Evolutionary conservation across 202 grass and related monocot species (phyloP), one percentile per base, ranked within the genome.

Genomic region (Zizania palustris): DNA sequence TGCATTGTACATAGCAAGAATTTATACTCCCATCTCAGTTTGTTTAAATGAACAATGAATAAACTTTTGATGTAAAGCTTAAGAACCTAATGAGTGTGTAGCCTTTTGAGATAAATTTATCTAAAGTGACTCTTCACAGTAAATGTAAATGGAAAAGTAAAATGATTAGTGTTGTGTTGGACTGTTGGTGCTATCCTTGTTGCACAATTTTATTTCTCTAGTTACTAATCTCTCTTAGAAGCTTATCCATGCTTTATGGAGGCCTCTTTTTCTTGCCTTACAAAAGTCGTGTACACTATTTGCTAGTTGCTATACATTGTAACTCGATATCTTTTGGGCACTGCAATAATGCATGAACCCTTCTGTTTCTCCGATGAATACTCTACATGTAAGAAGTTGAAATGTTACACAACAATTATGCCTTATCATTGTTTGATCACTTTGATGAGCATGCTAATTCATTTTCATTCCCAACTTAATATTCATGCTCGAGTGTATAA

Each of bases 401-500:
- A 28, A 28, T 28, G 28, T 28, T 28, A 46, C 0, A 21, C 20
- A 80, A 5, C 14, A 36, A 2, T 39, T 60, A 28, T 28, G 58
- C n/a, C 44, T 12, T 46, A 46, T n/a, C 62, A 33, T 71, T 71
- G 45, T 12, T 80, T 50, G 42, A 51, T 28, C 28, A 28, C 2
- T 28, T 28, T 28, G 28, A 28, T 9, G 44, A 60, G 11, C 51
- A 67, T 61, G 21, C 10, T 60, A 65, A 60, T 72, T 36, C 64
- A 60, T 72, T 72, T 82, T 16, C n/a, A 72, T 18, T 14, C 66
- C 11, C 55, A 53, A 9, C 63, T 4, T 19, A 55, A 13, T 63
- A 13, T 58, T 28, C 51, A 39, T 79, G 69, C 67, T 58, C 73
- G 50, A 36, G 8, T 71, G 55, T 40, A 59, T 45, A 28, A 28